Evolutionary conservation across 768 basidiomycete genomes (phyloP).

Genomic region (Kwoniella bestiolae): DNA sequence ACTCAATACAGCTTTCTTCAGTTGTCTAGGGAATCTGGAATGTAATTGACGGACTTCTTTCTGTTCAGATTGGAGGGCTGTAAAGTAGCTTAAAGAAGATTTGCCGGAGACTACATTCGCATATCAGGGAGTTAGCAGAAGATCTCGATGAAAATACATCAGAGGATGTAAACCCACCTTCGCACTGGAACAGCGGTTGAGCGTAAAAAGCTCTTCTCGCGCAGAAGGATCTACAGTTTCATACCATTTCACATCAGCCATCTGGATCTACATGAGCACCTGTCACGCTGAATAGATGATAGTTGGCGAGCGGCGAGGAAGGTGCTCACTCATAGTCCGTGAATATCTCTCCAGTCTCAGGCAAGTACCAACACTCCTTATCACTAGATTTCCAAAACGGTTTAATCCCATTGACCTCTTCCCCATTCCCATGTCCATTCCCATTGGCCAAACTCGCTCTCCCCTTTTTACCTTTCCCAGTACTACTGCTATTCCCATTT

Average conservation of each 20-base stretch:
- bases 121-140: not conserved
- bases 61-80: constrained; percentile 87
- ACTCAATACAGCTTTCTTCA: constrained; percentile 87
- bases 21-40: constrained; percentile 84
- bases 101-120: constrained; percentile 74
- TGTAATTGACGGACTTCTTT: constrained; percentile 88
- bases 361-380: constrained; percentile 78
- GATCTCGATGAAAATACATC: too few species aligned
- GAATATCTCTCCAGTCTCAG: constrained; percentile 96
- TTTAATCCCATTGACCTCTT: constrained; percentile 9
- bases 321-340: constrained; percentile 90
- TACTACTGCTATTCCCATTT: not conserved
- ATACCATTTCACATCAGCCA: too few species aligned
- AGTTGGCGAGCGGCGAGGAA: too few species aligned
- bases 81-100: constrained; percentile 89
- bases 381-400: constrained; percentile 36
- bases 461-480: constrained; percentile 20
- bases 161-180: constrained; percentile 58
- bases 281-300: too few species aligned
- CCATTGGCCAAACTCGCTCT: constrained; percentile 13
- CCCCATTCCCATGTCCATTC: constrained; percentile 11
- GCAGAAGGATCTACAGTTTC: constrained; percentile 75
- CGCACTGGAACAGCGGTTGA: constrained; percentile 93
- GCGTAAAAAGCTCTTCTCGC: constrained; percentile 93
- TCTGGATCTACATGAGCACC: too few species aligned